Evolutionary conservation across 208 protist species (phyloP).

Genomic region (Leishmania tarentolae): DNA sequence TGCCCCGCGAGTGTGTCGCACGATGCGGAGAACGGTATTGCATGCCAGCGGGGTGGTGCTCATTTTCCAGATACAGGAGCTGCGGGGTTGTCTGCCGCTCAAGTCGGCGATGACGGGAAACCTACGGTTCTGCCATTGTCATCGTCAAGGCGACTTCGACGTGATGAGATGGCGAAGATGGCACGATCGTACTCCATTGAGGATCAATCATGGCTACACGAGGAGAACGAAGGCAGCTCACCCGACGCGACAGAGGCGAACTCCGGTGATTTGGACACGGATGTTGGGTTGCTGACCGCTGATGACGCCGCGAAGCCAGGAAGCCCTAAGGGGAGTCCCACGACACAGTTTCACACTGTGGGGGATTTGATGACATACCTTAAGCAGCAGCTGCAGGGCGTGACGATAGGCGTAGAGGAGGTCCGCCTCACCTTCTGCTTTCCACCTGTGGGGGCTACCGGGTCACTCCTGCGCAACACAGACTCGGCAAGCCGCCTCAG

Average conservation of each 20-base stretch:
- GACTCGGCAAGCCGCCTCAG: not conserved
- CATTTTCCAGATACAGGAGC: not conserved
- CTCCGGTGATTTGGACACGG: not conserved
- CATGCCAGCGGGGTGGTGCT: not conserved
- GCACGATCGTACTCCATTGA: slow-evolving; percentile 32
- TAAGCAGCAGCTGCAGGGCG: slow-evolving; percentile 37
- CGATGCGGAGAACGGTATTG: not conserved
- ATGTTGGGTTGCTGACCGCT: not conserved
- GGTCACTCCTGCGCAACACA: not conserved
- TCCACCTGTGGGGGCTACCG: slow-evolving; percentile 6
- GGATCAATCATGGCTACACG: slow-evolving; percentile 18
- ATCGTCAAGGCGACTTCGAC: not conserved
- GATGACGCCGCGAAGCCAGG: not conserved
- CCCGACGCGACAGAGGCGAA: not conserved
- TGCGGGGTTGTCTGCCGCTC: not conserved
- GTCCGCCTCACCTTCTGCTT: slow-evolving; percentile 39
- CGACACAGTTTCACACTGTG: slow-evolving; percentile 31
- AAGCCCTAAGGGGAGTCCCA: not conserved
- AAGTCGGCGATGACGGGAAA: not conserved
- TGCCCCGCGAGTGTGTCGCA: not conserved
- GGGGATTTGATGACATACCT: slow-evolving; percentile 39
- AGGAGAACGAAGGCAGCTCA: not conserved
- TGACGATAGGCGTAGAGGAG: slow-evolving; percentile 30
- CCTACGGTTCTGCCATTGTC: not conserved
- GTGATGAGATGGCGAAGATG: slow-evolving; percentile 8